Evolutionary conservation across 1,284 basidiomycete genomes (phyloP).

Genomic region (Irpex sp.): DNA sequence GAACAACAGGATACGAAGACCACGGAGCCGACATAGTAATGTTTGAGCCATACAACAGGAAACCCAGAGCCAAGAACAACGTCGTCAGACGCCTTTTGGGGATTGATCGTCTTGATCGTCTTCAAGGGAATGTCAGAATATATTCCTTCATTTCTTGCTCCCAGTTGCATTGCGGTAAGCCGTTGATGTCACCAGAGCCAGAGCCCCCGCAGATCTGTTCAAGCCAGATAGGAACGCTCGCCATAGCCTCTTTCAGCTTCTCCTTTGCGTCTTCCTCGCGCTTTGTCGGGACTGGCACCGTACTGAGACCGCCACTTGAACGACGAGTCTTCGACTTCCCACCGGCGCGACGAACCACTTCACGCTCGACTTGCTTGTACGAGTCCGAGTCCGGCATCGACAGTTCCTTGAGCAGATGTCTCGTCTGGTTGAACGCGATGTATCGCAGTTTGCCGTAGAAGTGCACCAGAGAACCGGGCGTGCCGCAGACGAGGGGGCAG

Average conservation of each 20-base stretch:
- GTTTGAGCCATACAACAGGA: neutral
- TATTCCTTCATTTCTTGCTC: slow-evolving; percentile 54
- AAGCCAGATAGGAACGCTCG: slow-evolving; percentile 30
- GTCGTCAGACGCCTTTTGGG: neutral
- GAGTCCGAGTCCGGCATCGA: slow-evolving; percentile 33
- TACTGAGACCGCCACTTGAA: slow-evolving; percentile 3
- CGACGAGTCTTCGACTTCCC: slow-evolving; percentile 8
- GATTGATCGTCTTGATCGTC: neutral
- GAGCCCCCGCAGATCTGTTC: slow-evolving; percentile 44
- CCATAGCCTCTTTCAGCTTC: slow-evolving; percentile 31
- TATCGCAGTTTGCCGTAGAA: slow-evolving; percentile 49
- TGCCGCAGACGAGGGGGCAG: slow-evolving; percentile 73
- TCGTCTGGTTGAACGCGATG: slow-evolving; percentile 49
- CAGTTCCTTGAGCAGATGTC: slow-evolving; percentile 30
- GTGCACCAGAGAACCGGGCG: slow-evolving; percentile 73
- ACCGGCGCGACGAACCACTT: slow-evolving; percentile 27
- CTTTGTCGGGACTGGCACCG: slow-evolving; percentile 19
- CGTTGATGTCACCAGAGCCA: slow-evolving; percentile 31
- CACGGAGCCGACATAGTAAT: neutral
- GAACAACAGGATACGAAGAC: neutral
- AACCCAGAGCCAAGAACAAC: neutral
- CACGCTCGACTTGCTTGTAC: slow-evolving; percentile 38
- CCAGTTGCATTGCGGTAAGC: slow-evolving; percentile 55
- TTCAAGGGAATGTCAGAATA: slow-evolving; percentile 61
- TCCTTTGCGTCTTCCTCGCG: slow-evolving; percentile 24